A percentile compares a stretch with the other conserved stretches of the same genome.
phyloP scores from a whole-genome alignment of 2,329 filamentous ascomycete genomes.

The Pseudocercospora pini-densiflorae region DNA sequence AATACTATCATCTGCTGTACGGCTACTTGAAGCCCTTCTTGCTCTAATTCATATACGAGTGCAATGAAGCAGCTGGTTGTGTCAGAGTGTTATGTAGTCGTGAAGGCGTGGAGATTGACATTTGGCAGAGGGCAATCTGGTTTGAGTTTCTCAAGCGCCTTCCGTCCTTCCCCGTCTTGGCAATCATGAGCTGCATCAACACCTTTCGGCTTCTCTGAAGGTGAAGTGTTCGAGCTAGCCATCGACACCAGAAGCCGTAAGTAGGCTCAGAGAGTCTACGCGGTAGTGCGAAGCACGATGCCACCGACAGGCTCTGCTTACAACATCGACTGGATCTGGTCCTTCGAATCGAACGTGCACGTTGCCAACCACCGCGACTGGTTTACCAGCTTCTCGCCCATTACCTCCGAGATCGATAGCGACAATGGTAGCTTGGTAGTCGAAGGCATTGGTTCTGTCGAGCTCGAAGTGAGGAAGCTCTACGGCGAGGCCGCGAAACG shows the following conservation, averaged over 20 bases:
- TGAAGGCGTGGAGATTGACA: neutral
- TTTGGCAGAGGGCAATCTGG: neutral
- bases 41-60: too few relatives aligned
- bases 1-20: neutral
- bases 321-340: constrained; percentile 29
- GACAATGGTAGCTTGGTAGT: constrained; percentile 1
- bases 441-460: constrained; percentile 16
- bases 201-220: neutral
- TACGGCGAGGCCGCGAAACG: constrained; percentile 9
- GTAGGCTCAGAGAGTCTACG: neutral
- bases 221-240: neutral
- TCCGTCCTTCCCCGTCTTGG: neutral
- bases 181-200: neutral
- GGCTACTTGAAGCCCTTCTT: neutral
- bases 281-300: constrained; percentile 16
- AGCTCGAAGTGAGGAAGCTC: constrained; percentile 14
- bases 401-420: constrained; percentile 3
- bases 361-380: constrained; percentile 29
- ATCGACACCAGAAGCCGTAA: neutral
- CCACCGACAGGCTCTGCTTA: constrained; percentile 25
- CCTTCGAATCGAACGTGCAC: constrained; percentile 27
- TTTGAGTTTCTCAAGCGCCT: neutral
- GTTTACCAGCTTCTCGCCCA: constrained; percentile 21
- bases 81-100: neutral
- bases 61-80: neutral